Percentiles rank a stretch among this genome's conserved stretches.
phyloP scores from a whole-genome alignment of 352 stramenopile species.

The Blastocystis sp. region DNA sequence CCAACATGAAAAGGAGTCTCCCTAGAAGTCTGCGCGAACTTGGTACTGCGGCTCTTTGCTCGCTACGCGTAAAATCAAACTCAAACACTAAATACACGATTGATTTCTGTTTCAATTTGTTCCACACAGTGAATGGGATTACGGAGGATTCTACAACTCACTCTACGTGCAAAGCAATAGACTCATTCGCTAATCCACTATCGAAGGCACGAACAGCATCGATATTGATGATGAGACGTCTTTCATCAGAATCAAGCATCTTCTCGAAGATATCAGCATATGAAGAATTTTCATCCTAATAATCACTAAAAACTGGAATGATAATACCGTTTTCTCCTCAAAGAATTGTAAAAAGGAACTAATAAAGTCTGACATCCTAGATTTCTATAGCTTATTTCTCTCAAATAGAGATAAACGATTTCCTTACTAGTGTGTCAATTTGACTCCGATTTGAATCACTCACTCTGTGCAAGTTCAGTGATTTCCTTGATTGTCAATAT shows the following conservation, averaged over 20 bases:
- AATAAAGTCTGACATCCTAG: slow-evolving; percentile 27
- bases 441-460: too few species aligned
- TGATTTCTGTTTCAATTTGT: slow-evolving; percentile 76
- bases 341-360: slow-evolving; percentile 31
- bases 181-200: slow-evolving; percentile 79
- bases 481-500: too few species aligned
- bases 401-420: background rate
- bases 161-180: slow-evolving; percentile 72
- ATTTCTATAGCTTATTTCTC: background rate
- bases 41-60: slow-evolving; percentile 78
- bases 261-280: slow-evolving; percentile 49
- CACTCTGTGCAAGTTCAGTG: too few species aligned
- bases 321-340: background rate
- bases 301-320: background rate
- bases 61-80: background rate
- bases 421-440: too few species aligned
- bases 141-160: slow-evolving; percentile 73
- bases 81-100: background rate
- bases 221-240: slow-evolving; percentile 81
- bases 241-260: slow-evolving; percentile 34
- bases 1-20: slow-evolving; percentile 77
- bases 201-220: slow-evolving; percentile 86
- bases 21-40: slow-evolving; percentile 72
- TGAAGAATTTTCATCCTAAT: slow-evolving; percentile 2
- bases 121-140: slow-evolving; percentile 80